Percentiles rank a stretch among this genome's conserved stretches.
phyloP scores from a whole-genome alignment of 2,329 filamentous ascomycete species.

The Fusarium mexicanum region DNA sequence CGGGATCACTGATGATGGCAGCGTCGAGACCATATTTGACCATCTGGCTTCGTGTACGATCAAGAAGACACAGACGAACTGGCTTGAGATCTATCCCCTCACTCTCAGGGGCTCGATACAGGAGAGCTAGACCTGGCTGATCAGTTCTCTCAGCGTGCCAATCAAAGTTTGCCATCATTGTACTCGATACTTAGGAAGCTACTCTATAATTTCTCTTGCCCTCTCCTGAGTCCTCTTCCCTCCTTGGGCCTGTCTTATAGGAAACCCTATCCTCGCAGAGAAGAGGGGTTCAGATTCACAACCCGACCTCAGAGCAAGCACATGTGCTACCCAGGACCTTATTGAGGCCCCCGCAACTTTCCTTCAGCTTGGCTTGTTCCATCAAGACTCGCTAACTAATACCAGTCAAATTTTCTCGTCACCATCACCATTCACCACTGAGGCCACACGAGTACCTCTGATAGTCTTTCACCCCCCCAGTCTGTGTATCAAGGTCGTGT shows the following conservation, averaged over 20 bases:
- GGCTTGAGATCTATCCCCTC: constrained; percentile 7
- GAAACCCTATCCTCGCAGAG: neutral
- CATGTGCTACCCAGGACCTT: neutral
- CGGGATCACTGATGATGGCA: neutral
- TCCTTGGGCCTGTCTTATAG: neutral
- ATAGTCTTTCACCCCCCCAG: neutral
- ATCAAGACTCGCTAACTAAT: neutral
- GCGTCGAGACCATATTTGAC: neutral
- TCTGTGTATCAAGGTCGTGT: neutral
- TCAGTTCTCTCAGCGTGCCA: constrained; percentile 6
- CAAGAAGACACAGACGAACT: neutral
- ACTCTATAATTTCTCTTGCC: neutral
- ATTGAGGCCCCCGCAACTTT: neutral
- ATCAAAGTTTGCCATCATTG: neutral
- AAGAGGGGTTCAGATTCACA: neutral
- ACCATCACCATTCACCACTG: neutral
- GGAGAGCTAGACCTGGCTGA: neutral
- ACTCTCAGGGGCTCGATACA: constrained; percentile 3
- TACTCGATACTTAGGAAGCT: neutral
- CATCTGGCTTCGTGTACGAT: neutral
- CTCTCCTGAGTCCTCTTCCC: too few relatives aligned
- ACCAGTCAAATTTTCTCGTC: neutral
- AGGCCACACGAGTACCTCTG: neutral
- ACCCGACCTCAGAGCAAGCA: neutral
- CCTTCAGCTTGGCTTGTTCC: neutral